Percentiles rank a stretch among this genome's conserved stretches.
These are phyloP conservation scores for Teunomyces aglyptinius DNA, from an alignment of 805 yeast species.

Conservation along the genomic window DNA sequence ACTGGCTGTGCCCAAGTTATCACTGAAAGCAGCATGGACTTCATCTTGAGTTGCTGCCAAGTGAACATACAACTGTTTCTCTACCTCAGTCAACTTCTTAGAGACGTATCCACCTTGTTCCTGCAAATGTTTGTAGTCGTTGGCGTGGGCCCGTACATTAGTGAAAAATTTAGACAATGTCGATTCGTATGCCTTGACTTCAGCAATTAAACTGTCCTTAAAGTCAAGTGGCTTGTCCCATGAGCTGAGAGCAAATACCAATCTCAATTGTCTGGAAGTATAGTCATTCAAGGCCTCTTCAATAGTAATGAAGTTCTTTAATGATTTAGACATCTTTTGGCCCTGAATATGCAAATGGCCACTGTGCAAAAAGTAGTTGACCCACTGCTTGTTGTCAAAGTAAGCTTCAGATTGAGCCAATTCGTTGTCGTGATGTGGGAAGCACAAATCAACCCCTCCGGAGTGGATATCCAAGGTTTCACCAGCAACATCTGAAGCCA, in stretches of 20 bases:
- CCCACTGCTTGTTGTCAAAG: conserved; percentile 90
- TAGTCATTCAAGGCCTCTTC: conserved; percentile 78
- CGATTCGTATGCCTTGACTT: conserved; percentile 75
- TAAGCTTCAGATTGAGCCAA: conserved; percentile 96
- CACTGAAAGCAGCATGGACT: conserved; percentile 81
- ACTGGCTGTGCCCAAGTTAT: conserved; percentile 77
- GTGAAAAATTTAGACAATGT: conserved; percentile 80
- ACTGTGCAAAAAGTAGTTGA: conserved; percentile 92
- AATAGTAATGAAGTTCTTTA: conserved; percentile 93
- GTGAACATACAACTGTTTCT: conserved; percentile 53
- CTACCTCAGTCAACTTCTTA: conserved; percentile 57
- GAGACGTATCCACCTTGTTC: conserved; percentile 50
- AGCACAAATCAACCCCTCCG: conserved; percentile 96
- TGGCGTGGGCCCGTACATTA: conserved; percentile 75
- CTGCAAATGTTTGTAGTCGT: conserved; percentile 57
- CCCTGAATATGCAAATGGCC: conserved; percentile 99
- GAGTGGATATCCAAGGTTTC: conserved; percentile 87
- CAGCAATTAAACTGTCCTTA: conserved; percentile 73
- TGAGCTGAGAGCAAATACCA: conserved; percentile 85
- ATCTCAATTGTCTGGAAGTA: conserved; percentile 78
- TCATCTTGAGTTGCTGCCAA: conserved; percentile 52
- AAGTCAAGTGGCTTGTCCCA: conserved; percentile 95
- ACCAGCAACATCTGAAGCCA: conserved; percentile 92
- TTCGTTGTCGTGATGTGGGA: conserved; percentile 99
- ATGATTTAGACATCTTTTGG: conserved; percentile 93